These are phyloP conservation scores for Zygosaccharomyces sapae DNA, from an alignment of 1,139 yeast species.

Conservation along the genomic window DNA sequence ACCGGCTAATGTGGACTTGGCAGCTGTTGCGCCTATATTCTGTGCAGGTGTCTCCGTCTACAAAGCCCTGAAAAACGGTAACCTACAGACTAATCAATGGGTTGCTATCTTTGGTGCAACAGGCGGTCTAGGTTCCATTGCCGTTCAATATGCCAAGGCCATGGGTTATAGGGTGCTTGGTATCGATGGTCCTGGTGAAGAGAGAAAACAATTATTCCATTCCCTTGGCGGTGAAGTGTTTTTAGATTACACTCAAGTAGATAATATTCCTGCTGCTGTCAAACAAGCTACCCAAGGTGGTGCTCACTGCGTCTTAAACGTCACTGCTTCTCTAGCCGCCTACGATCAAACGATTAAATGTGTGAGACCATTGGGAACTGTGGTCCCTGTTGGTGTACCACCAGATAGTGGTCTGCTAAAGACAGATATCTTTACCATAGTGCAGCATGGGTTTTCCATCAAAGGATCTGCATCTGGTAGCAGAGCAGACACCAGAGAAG, in stretches of 20 bases:
- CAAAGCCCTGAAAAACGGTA: constrained; percentile 71
- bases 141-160: constrained; percentile 70
- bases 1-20: constrained; percentile 63
- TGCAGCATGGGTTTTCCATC: constrained; percentile 58
- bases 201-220: constrained; percentile 54
- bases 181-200: constrained; percentile 66
- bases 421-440: constrained; percentile 62
- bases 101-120: constrained; percentile 76
- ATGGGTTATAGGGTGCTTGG: constrained; percentile 69
- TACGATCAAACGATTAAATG: constrained; percentile 59
- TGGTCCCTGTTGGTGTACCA: constrained; percentile 71
- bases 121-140: constrained; percentile 75
- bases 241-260: constrained; percentile 57
- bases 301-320: constrained; percentile 71
- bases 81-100: constrained; percentile 64
- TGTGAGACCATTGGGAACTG: constrained; percentile 66
- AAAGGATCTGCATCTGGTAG: constrained; percentile 76
- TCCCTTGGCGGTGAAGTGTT: constrained; percentile 63
- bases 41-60: constrained; percentile 82
- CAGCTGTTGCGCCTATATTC: constrained; percentile 63
- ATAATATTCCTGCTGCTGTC: constrained; percentile 55
- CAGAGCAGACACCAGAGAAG: constrained; percentile 75
- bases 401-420: constrained; percentile 60
- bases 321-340: constrained; percentile 66
- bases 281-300: constrained; percentile 62